Evolutionary conservation across 2,329 filamentous ascomycete genomes (phyloP).

Genomic region (Fusarium praegraminearum): DNA sequence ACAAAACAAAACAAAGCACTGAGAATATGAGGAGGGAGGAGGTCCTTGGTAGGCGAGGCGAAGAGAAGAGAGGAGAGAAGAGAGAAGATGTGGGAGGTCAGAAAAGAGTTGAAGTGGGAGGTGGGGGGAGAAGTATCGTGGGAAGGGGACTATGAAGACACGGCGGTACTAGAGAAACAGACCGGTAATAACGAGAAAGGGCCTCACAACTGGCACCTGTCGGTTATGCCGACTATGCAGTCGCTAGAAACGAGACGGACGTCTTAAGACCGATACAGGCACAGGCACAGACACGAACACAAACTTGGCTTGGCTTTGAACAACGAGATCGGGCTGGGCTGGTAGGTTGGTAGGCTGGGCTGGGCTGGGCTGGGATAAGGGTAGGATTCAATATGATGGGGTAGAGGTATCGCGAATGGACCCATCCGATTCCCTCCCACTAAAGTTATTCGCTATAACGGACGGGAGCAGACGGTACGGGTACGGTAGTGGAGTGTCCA

Average conservation of each 20-base stretch:
- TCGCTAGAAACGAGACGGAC: constrained; percentile 4
- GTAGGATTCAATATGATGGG: constrained; percentile 43
- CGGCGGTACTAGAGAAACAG: neutral
- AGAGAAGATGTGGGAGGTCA: constrained; percentile 29
- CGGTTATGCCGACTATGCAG: constrained; percentile 37
- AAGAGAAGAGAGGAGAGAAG: constrained; percentile 28
- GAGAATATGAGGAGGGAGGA: constrained; percentile 17
- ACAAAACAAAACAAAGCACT: constrained; percentile 23
- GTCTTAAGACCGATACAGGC: constrained; percentile 5
- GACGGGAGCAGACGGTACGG: constrained; percentile 36
- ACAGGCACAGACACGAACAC: constrained; percentile 26
- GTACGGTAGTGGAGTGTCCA: constrained; percentile 36
- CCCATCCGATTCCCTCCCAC: constrained; percentile 10
- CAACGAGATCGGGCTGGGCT: constrained; percentile 37
- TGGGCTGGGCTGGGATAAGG: constrained; percentile 39
- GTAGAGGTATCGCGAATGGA: constrained; percentile 36
- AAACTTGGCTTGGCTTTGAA: constrained; percentile 19
- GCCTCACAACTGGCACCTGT: constrained; percentile 40
- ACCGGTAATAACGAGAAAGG: constrained; percentile 33
- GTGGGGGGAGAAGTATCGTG: constrained; percentile 36
- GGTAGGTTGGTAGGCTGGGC: neutral
- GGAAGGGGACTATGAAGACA: constrained; percentile 12
- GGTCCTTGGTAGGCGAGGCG: constrained; percentile 27
- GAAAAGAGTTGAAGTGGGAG: constrained; percentile 31
- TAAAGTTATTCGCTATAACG: constrained; percentile 25